A percentile compares a stretch with the other conserved stretches of the same genome.
Evolutionary conservation across 2,329 filamentous ascomycete genomes (phyloP).

Genomic region (Sporothrix protearum): DNA sequence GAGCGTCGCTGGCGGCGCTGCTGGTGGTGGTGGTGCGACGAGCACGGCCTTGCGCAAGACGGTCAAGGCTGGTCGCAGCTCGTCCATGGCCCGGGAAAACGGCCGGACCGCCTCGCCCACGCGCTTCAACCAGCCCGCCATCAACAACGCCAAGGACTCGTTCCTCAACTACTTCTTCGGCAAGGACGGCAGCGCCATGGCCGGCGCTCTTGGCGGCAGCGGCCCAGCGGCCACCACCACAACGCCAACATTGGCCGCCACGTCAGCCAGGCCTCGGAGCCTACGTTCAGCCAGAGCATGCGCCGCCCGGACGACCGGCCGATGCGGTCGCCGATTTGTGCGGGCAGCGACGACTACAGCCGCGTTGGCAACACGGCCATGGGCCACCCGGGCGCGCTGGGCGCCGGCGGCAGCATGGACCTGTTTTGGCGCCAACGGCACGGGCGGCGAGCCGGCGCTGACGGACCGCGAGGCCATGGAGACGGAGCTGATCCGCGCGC

Average conservation of each 20-base stretch:
- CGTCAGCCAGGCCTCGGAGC: conserved; percentile 73
- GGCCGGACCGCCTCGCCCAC: conserved; percentile 58
- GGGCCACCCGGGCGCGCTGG: conserved; percentile 12
- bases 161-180: conserved; percentile 99
- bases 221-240: conserved; percentile 32
- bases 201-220: neutral
- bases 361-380: neutral
- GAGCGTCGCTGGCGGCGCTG: conserved; percentile 43
- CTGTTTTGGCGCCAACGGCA: conserved; percentile 41
- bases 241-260: conserved; percentile 54
- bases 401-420: conserved; percentile 24
- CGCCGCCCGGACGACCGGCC: conserved; percentile 63
- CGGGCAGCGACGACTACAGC: conserved; percentile 21
- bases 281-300: conserved; percentile 79
- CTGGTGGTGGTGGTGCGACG: conserved; percentile 41
- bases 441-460: conserved; percentile 71
- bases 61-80: conserved; percentile 66
- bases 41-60: conserved; percentile 56
- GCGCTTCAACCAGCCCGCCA: conserved; percentile 56
- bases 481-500: conserved; percentile 90
- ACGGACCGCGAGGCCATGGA: conserved; percentile 96
- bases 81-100: conserved; percentile 71
- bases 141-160: conserved; percentile 72
- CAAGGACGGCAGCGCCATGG: conserved; percentile 63
- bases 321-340: conserved; percentile 47